Evolutionary conservation across 805 yeast genomes (phyloP).

Genomic region (Pichia paraexigua): DNA sequence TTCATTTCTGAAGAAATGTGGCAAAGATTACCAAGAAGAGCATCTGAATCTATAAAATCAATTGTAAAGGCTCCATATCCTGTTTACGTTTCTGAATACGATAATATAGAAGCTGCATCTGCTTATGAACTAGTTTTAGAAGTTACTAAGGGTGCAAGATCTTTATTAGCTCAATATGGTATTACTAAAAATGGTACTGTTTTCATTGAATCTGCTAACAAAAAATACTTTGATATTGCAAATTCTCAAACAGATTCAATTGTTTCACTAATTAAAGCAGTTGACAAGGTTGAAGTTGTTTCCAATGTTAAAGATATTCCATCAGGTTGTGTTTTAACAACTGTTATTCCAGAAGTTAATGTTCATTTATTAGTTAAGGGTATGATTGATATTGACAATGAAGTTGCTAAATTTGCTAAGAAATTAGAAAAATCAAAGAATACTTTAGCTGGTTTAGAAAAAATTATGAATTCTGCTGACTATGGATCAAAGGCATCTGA

Average conservation of each 20-base stretch:
- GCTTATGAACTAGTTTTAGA: conserved; percentile 82
- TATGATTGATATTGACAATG: conserved; percentile 85
- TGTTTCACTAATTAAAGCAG: conserved; percentile 86
- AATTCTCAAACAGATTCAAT: conserved; percentile 75
- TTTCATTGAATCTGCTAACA: conserved; percentile 61
- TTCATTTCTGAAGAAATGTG: conserved; percentile 96
- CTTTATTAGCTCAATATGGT: conserved; percentile 82
- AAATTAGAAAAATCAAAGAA: conserved; percentile 63
- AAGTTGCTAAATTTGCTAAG: conserved; percentile 73
- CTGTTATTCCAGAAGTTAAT: conserved; percentile 71
- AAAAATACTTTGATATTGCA: conserved; percentile 43
- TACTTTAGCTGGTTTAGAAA: conserved; percentile 54
- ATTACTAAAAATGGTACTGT: conserved; percentile 85
- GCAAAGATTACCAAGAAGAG: conserved; percentile 94
- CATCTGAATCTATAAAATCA: conserved; percentile 57
- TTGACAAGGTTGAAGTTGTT: conserved; percentile 64
- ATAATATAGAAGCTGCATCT: conserved; percentile 54
- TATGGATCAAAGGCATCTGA: conserved; percentile 79
- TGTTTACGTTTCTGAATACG: conserved; percentile 47
- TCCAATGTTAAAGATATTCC: conserved; percentile 53
- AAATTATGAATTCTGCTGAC: conserved; percentile 63
- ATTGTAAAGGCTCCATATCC: conserved; percentile 82
- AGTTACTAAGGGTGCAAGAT: conserved; percentile 85
- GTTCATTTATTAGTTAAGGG: conserved; percentile 94
- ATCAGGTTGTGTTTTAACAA: conserved; percentile 80